Base-by-base conservation (phyloP, 257 asterid species). In the Solanum sitiens region DNA sequence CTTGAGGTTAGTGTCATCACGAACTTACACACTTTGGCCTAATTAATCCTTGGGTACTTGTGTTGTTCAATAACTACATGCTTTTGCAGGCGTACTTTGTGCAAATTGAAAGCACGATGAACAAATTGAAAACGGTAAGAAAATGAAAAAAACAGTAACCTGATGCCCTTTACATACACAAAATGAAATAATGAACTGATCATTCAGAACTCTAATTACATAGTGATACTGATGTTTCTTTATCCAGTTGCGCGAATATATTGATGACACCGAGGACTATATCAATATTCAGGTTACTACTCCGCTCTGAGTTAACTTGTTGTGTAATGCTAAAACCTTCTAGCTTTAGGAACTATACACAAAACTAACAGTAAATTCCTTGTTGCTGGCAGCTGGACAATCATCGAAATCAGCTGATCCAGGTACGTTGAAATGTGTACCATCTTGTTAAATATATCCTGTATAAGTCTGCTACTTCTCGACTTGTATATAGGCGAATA, bases 181-280 rank as follows among this genome's bases (percentile, higher is more conserved):
- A 61, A 15, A 47, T 32, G 35, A 30, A 59, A 14, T 71, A 11
- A 47, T 32, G 61, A 30, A 59, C 21, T 71, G 45, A 50, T 42
- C 83, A n/a, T 76, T 42, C 21, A 4, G 37, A 76, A 13, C 83
- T 50, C 61, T 76, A 68, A 68, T 30, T 68, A 76, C 14, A 40
- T 23, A 40, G 61, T 77, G 61, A 83, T 37, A 44, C 27, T 9
- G 11, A 11, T 63, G 20, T 32, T 53, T 67, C 35, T 50, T 79
- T 86, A 7, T 89, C 85, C 95, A 97, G 99, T 86, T 97, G 91
- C 89, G 98, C 86, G 98, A 97, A 86, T 95, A 97, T 86, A 95
- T 95, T 39, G 98, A 95, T 72, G 98, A 96, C 92, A 95, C 98
- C 5, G 98, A 96, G 90, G 99, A 96, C 88, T 97, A 97, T 90